Conservation (phyloP, 2,329 filamentous ascomycete species). For the Elsinoe ampelina region DNA sequence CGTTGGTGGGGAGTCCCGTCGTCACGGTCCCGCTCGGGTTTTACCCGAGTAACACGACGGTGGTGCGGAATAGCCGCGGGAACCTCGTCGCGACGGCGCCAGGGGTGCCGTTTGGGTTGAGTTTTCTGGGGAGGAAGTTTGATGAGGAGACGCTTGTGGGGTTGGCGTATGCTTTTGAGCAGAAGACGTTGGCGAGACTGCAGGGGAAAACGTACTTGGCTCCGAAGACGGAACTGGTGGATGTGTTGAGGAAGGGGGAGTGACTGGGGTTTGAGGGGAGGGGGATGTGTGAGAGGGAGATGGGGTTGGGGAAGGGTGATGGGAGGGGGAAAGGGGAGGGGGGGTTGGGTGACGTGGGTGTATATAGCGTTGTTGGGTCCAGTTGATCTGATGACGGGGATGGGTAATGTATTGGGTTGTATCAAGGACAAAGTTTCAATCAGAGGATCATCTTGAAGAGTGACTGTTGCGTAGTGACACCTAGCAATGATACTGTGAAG, state of each 20-base stretch:
- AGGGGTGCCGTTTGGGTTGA: slow-evolving; percentile 51
- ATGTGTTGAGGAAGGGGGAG: slow-evolving; percentile 29
- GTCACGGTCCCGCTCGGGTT: slow-evolving; percentile 55
- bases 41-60: slow-evolving; percentile 40
- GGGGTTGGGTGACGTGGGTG: background rate
- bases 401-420: no score
- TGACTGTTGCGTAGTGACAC: no score
- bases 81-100: slow-evolving; percentile 47
- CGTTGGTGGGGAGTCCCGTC: slow-evolving; percentile 50
- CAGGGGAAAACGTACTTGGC: slow-evolving; percentile 41
- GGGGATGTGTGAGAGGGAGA: background rate
- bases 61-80: slow-evolving; percentile 38
- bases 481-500: no score
- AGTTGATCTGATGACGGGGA: no score
- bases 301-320: background rate
- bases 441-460: no score
- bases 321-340: background rate
- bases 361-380: no score
- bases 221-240: slow-evolving; percentile 40
- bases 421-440: no score
- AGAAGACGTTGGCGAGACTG: slow-evolving; percentile 43
- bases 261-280: background rate
- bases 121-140: slow-evolving; percentile 52
- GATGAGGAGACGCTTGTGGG: slow-evolving; percentile 54
- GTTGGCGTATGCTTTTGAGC: slow-evolving; percentile 61